Base-by-base conservation (phyloP, 345 rosid genomes). In the Bruguiera parviflora region DNA sequence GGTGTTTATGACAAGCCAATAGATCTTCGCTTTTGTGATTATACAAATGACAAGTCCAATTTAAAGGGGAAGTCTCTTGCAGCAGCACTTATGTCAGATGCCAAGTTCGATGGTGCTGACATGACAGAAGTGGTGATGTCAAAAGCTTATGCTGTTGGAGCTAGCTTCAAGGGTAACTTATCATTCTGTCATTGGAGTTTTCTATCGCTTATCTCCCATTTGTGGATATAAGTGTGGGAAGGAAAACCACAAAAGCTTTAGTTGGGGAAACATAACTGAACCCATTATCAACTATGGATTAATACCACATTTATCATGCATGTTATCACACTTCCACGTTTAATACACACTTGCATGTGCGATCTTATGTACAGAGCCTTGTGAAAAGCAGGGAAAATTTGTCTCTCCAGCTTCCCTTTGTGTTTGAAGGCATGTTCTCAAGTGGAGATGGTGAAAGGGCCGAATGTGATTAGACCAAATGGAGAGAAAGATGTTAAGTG, bases 81-180 rank as follows among this genome's bases (percentile, higher is more conserved):
- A 0, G 97, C 98, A 4, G 98, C 97, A 5, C 92, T 94, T 37
- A 91, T 94, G 97, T 84, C 97, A 1, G 95, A 74, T 19, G 97
- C 98, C 73, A 94, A 94, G 82, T 94, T 94, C 65, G 98, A 94
- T 79, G 98, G 97, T 63, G 98, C 98, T 2, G 96, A 94, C 72
- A 94, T 91, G 97, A 31, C 97, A 11, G 98, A 91, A 77, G 98
- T 89, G 10, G 90, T 94, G n/a, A 94, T 94, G 97, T 94, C 97
- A 20, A 94, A 94, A 83, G 98, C 98, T 63, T 91, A 88, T 64
- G 98, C 98, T 53, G 98, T 84, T 7, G 97, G 88, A 79, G 98
- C 97, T 66, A 94, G 98, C 85, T 94, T 94, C 79, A 87, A 88
- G 70, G 97, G 98, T 91, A 79, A 84, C 70, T 58, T 64, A 25